Conservation (phyloP, 2,329 filamentous ascomycete species). For the Neurospora sp. region DNA sequence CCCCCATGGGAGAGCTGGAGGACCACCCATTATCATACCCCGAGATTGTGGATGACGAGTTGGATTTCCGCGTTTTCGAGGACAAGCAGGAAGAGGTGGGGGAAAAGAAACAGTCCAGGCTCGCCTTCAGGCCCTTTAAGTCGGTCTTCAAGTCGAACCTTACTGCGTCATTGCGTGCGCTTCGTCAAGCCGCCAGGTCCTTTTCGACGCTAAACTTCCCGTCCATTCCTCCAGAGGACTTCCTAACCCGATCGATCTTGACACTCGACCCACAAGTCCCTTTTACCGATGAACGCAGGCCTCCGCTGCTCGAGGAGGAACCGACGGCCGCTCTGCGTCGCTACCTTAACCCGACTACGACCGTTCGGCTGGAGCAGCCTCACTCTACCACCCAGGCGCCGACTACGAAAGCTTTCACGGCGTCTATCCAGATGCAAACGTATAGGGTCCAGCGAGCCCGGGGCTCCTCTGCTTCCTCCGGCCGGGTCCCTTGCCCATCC, state of each 20-base stretch:
- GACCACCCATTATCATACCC: slow-evolving; percentile 40
- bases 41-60: slow-evolving; percentile 30
- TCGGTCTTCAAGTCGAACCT: slow-evolving; percentile 60
- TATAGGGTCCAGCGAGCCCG: slow-evolving; percentile 49
- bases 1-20: slow-evolving; percentile 41
- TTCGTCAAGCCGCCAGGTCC: slow-evolving; percentile 54
- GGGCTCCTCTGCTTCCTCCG: slow-evolving; percentile 22
- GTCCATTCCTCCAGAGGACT: slow-evolving; percentile 55
- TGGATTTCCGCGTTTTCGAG: slow-evolving; percentile 39
- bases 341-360: slow-evolving; percentile 55
- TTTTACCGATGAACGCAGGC: slow-evolving; percentile 57
- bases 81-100: slow-evolving; percentile 9
- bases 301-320: slow-evolving; percentile 51
- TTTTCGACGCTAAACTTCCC: slow-evolving; percentile 53
- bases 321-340: slow-evolving; percentile 56
- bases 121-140: slow-evolving; percentile 36
- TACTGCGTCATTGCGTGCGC: slow-evolving; percentile 54
- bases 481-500: slow-evolving; percentile 19
- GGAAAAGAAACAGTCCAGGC: slow-evolving; percentile 24
- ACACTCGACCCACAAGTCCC: slow-evolving; percentile 57
- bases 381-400: slow-evolving; percentile 18
- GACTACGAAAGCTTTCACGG: slow-evolving; percentile 37
- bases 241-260: slow-evolving; percentile 56
- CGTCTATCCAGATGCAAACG: slow-evolving; percentile 63
- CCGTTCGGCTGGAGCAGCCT: slow-evolving; percentile 32